Base-by-base conservation (phyloP, 192 early-diverging fungal species). In the Podila epigama region DNA sequence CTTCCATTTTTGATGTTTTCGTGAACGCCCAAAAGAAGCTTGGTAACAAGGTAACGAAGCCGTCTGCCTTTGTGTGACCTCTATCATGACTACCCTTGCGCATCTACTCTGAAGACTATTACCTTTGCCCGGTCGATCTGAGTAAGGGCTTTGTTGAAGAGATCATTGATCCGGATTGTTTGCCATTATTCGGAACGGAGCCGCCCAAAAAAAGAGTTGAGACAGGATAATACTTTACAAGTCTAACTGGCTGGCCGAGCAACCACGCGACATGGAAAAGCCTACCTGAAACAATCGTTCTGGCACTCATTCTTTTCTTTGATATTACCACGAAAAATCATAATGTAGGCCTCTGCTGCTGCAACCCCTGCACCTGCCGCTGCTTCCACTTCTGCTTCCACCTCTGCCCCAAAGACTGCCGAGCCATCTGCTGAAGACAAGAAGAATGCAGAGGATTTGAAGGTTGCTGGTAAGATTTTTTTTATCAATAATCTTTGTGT, bases 1-100 rank as follows among this genome's bases (percentile, higher is more conserved):
- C 85, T 54, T 88, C 88, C 52, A 92, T 99, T 68, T 98, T 99
- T 83, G 93, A 97, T 40, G 91, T 96, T 28, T 97, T 93, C 72
- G 78, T 94, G 37, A 91, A 90, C 48, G 94, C 96, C 18, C 91
- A 96, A 79, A 89, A 91, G 72, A 91, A 88, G 78, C 68, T 88
- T 66, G 79, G 72, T 22, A 63, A 50, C 58, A 70, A 80, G 71
- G 75, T 82, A 80, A n/a, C n/a, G n/a, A n/a, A n/a, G n/a, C n/a
- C n/a, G n/a, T n/a, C n/a, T n/a, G n/a, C n/a, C n/a, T n/a, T n/a
- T n/a, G n/a, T n/a, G n/a, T n/a, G n/a, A n/a, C n/a, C n/a, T n/a
- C n/a, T n/a, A n/a, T n/a, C n/a, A n/a, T n/a, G n/a, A n/a, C n/a
- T n/a, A n/a, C n/a, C n/a, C n/a, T n/a, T n/a, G n/a, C n/a, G n/a